These are phyloP conservation scores for Puccinia triticina DNA, from an alignment of 1,284 basidiomycete genomes.

Conservation along the genomic window DNA sequence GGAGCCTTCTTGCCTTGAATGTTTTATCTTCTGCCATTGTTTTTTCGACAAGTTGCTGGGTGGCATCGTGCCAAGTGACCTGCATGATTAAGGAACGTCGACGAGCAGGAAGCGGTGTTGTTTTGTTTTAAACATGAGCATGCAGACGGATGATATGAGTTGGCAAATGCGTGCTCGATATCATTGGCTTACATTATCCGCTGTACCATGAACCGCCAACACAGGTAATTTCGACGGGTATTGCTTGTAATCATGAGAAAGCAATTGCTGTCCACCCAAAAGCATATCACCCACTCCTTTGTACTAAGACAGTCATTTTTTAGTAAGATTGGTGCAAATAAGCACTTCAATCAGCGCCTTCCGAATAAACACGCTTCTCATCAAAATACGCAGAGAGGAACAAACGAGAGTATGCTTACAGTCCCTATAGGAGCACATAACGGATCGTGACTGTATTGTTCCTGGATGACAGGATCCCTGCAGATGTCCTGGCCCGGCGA, in stretches of 20 bases:
- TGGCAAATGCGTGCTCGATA: too few species aligned
- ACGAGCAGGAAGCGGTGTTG: background rate
- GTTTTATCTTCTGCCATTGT: constrained; percentile 55
- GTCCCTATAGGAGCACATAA: constrained; percentile 56
- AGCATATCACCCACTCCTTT: constrained; percentile 60
- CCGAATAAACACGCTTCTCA: constrained; percentile 53
- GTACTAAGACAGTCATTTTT: constrained; percentile 53
- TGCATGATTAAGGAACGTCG: background rate
- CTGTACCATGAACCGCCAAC: constrained; percentile 60
- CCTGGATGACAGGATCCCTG: constrained; percentile 54
- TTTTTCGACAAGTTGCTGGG: constrained; percentile 53
- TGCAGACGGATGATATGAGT: background rate
- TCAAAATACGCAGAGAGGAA: constrained; percentile 35
- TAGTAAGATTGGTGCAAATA: background rate
- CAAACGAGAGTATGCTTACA: constrained; percentile 49
- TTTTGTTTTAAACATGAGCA: background rate
- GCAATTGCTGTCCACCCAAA: constrained; percentile 57
- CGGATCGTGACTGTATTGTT: constrained; percentile 56
- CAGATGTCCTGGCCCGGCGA: constrained; percentile 53
- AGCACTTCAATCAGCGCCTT: constrained; percentile 53
- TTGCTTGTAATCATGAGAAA: constrained; percentile 57
- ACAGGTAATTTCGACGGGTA: constrained; percentile 60
- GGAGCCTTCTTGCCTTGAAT: constrained; percentile 51
- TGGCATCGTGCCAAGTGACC: constrained; percentile 39
- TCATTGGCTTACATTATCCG: constrained; percentile 57